Base-by-base conservation (phyloP, 768 basidiomycete genomes). In the Termitomyces sp. region DNA sequence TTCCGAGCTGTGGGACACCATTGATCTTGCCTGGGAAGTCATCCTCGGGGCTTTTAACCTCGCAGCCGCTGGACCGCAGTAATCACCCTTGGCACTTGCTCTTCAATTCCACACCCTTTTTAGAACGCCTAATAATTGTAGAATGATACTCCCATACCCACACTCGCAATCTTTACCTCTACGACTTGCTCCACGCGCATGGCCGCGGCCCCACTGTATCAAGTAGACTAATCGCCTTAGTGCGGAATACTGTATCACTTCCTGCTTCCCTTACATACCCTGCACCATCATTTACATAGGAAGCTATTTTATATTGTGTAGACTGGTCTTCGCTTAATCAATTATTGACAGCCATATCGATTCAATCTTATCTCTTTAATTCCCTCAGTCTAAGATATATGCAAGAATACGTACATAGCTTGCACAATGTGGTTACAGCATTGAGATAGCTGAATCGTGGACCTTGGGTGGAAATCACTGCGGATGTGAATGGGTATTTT, bases 21-120 rank as follows among this genome's bases (percentile, higher is more conserved):
- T 93, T 60, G 85, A 90, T 62, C 78, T 86, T 59, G 87, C 88
- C 21, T 93, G 89, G 87, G 86, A 88, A 64, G 78, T 91, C 63
- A 77, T 90, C 43, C 74, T 81, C 43, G 78, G 78, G 37, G 79
- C 80, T 1, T 71, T 82, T 59, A 79, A 78, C 62, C 64, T 79
- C 47, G 78, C 77, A 35, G 74, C 75, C 34, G 66, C 70, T 34
- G 68, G 63, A 53, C 67, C 47, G 5, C 40, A 73, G 19, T 74
- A 66, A 63, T 42, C 38, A 15, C 10, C 8, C 41, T 54, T 45
- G 19, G n/a, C n/a, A 9, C 19, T 30, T 28, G 28, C 41, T 19
- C 26, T 32, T 57, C 56, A 47, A 41, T 54, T 26, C 28, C 51
- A 48, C 56, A 42, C 50, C 21, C 32, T 11, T 7, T 32, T 14